Percentiles rank a stretch among this genome's conserved stretches.
phyloP scores from a whole-genome alignment of 352 stramenopile genomes.

The Phytophthora pisi region DNA sequence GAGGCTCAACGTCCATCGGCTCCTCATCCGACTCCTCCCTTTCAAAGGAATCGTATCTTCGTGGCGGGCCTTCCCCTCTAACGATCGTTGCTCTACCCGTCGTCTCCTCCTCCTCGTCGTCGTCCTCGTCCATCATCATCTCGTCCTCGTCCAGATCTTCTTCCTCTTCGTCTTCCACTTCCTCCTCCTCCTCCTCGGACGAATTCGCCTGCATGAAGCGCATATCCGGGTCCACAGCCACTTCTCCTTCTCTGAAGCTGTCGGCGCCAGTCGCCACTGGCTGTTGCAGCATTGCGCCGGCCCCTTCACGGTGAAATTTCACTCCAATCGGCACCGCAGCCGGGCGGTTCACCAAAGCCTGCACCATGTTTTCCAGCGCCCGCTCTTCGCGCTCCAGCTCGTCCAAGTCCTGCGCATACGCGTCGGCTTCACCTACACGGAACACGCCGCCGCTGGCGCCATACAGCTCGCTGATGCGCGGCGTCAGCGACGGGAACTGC shows the following conservation, averaged over 20 bases:
- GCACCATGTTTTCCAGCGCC: conserved; percentile 56
- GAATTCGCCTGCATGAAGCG: conserved; percentile 34
- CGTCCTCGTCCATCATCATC: conserved; percentile 36
- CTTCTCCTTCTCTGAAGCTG: conserved; percentile 1
- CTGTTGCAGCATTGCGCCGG: conserved; percentile 14
- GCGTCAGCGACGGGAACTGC: conserved; percentile 45
- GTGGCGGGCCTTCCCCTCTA: conserved; percentile 26
- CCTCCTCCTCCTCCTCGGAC: conserved; percentile 36
- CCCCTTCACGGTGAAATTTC: conserved; percentile 53
- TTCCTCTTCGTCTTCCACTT: conserved; percentile 41
- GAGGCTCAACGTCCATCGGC: conserved; percentile 47
- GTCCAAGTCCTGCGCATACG: conserved; percentile 52
- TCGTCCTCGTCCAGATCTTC: conserved; percentile 47
- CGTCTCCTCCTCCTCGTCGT: conserved; percentile 32
- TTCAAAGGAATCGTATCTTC: conserved; percentile 38
- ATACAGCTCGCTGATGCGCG: conserved; percentile 64
- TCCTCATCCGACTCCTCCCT: conserved; percentile 42
- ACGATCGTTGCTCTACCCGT: conserved; percentile 35
- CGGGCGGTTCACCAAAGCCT: conserved; percentile 54
- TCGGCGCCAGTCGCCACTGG: conserved; percentile 4
- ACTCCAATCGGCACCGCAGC: conserved; percentile 61
- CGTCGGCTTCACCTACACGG: conserved; percentile 53
- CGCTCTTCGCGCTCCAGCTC: conserved; percentile 65
- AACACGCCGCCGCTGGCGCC: conserved; percentile 46
- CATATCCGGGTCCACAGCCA: conserved; percentile 13